Base-by-base conservation (phyloP, 2,329 filamentous ascomycete genomes). In the Apiospora hydei region DNA sequence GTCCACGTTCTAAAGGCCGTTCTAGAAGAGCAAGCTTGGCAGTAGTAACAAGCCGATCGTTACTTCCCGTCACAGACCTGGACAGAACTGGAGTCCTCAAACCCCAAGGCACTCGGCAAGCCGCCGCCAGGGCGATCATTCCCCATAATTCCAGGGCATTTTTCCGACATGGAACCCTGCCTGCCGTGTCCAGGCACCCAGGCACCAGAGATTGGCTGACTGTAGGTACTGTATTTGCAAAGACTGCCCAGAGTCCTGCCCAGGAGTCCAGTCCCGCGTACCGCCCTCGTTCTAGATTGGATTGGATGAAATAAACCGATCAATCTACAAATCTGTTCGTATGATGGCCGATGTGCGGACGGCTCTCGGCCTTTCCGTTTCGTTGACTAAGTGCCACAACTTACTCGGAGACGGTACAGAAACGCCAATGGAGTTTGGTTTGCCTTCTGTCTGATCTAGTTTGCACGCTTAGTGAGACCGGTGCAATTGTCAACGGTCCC, bases 281-380 rank as follows among this genome's bases (percentile, higher is more conserved):
- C 51, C 34, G 34, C 34, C 34, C 34, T 24, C 57, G 34, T 41
- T 64, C 34, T 64, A 41, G 57, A 41, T 64, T 61, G n/a, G 57
- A 64, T 64, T 38, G n/a, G 57, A 64, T 64, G 34, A 41, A 38
- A 64, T n/a, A 41, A 21, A 61, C 11, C n/a, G 10, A 51, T 26
- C 49, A 26, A 51, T 51, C n/a, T 51, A 51, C n/a, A 13, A 14
- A 41, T 64, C 34, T 64, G 57, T 41, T 14, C 34, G 21, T 41
- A 24, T 13, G 30, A n/a, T 11, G 53, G 30, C 14, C 3, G 34
- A 64, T 8, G 14, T 64, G 57, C 57, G 57, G 30, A 14, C 57
- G 57, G 57, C 57, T 61, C 21, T 64, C 57, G 57, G 57, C 21
- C 57, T n/a, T 64, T 18, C 57, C 57, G 30, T 64, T 64, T 13